Evolutionary conservation across 139 green algal genomes (phyloP), one percentile per base, ranked within the genome.

Genomic region (Mesotaenium endlicherianum): DNA sequence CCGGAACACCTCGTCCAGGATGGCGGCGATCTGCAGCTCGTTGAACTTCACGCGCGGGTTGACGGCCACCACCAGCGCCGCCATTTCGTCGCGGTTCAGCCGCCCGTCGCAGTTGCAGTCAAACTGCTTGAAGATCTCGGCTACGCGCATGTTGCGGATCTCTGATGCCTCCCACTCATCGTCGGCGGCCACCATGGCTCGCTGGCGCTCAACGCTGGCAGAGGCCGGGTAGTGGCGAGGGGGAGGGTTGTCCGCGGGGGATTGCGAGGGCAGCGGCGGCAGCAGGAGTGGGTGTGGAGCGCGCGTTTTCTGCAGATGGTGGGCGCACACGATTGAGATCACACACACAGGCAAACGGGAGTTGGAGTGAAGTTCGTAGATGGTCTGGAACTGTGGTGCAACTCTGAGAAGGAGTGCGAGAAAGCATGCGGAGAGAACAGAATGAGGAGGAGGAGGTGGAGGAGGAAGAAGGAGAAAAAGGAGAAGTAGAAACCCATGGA

Each of bases 1-100:
- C 4, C 60, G 41, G 77, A 90, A 90, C 36, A 90, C 86, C 55
- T 88, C 86, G 64, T 90, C 86, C 36, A 90, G 59, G 42, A 90
- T 90, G 39, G 82, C 82, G 11, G 42, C 38, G 3, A 90, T 89
- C 31, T 90, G 82, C 17, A 89, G 74, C 2, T 86, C 82, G 20
- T 38, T 85, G 69, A 89, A 89, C 50, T 57, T 74, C 16, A 90
- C 86, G 17, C 34, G 68, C 17, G 86, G 86, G 39, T 90, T 90
- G 34, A 90, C 86, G 8, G 81, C 86, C 0, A 90, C 69, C 2
- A 90, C 86, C 6, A 90, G 83, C 38, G 20, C 47, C n/a, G 86
- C 82, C 86, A 90, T 89, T 77, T 90, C 86, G 14, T 86, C 60
- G 6, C 82, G 75, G 72, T 67, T 82, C 45, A 90, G 86, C 30